Evolutionary conservation across 2,329 filamentous ascomycete genomes (phyloP).

Genomic region (Plectosphaerella cucumerina): DNA sequence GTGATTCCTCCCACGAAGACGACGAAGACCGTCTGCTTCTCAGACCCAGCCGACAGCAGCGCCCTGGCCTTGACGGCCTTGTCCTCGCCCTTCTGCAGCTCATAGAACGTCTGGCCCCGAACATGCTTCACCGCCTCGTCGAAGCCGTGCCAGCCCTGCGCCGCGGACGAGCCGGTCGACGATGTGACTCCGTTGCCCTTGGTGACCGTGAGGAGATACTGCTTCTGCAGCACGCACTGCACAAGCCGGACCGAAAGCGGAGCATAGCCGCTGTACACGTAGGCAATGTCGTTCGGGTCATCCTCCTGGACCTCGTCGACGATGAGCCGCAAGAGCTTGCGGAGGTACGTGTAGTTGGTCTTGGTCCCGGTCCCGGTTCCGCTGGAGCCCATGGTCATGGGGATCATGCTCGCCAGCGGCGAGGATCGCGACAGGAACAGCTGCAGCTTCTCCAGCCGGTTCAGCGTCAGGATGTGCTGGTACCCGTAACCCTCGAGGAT

Average conservation of each 20-base stretch:
- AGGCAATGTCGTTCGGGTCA: conserved; percentile 91
- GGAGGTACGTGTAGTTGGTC: conserved; percentile 86
- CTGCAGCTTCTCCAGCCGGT: conserved; percentile 83
- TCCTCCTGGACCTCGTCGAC: conserved; percentile 96
- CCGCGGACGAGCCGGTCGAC: conserved; percentile 35
- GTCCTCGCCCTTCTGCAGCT: conserved; percentile 87
- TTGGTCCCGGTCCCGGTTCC: conserved; percentile 48
- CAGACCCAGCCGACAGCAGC: conserved; percentile 69
- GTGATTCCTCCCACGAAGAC: conserved; percentile 97
- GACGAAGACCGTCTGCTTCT: conserved; percentile 85
- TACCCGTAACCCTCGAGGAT: conserved; percentile 92
- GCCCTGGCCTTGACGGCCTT: conserved; percentile 85
- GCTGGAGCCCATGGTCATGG: conserved; percentile 58
- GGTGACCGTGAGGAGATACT: conserved; percentile 68
- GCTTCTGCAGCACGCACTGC: conserved; percentile 89
- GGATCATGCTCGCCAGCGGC: conserved; percentile 75
- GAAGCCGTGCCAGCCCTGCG: conserved; percentile 87
- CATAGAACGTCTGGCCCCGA: conserved; percentile 84
- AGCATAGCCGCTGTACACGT: conserved; percentile 96
- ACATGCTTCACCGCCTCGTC: conserved; percentile 89
- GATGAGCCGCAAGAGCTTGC: conserved; percentile 82
- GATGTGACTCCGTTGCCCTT: conserved; percentile 53
- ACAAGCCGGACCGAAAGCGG: conserved; percentile 87
- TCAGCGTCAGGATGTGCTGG: conserved; percentile 87
- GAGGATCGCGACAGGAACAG: conserved; percentile 76